Percentiles rank a stretch among this genome's conserved stretches.
These are phyloP conservation scores for Penicillium sp. DNA, from an alignment of 2,329 filamentous ascomycete genomes.

Conservation along the genomic window DNA sequence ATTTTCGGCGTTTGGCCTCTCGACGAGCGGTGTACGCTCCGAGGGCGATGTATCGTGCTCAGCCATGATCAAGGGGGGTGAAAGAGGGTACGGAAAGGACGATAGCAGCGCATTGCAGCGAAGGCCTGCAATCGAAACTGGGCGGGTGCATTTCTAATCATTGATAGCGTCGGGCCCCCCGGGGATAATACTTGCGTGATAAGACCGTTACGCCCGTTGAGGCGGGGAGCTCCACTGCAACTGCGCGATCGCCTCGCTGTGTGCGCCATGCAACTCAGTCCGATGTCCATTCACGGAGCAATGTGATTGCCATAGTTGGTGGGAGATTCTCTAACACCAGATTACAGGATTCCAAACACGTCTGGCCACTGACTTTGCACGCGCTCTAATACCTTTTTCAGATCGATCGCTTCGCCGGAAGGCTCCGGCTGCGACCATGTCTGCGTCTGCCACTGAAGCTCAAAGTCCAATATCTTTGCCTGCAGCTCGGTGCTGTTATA, in stretches of 20 bases:
- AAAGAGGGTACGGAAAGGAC: background rate
- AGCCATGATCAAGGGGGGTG: slow-evolving; percentile 9
- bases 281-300: too few species aligned
- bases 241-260: too few species aligned
- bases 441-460: slow-evolving; percentile 17
- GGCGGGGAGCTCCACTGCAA: too few species aligned
- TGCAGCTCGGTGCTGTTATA: slow-evolving; percentile 13
- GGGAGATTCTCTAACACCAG: too few species aligned
- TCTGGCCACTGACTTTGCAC: slow-evolving; percentile 11
- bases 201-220: slow-evolving; percentile 2
- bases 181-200: background rate
- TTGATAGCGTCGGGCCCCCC: background rate
- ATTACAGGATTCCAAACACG: too few species aligned
- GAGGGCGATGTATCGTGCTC: slow-evolving; percentile 9
- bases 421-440: slow-evolving; percentile 10
- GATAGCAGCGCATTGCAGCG: too few species aligned
- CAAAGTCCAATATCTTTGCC: slow-evolving; percentile 10
- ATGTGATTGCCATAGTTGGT: too few species aligned
- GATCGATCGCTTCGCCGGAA: slow-evolving; percentile 1
- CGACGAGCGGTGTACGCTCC: slow-evolving; percentile 18
- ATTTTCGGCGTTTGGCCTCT: slow-evolving; percentile 2
- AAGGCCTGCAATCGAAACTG: too few species aligned
- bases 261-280: too few species aligned
- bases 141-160: slow-evolving; percentile 21
- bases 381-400: slow-evolving; percentile 9